Evolutionary conservation across 768 basidiomycete species (phyloP), one percentile per base, ranked within the genome.

Genomic region (Russula foetens): DNA sequence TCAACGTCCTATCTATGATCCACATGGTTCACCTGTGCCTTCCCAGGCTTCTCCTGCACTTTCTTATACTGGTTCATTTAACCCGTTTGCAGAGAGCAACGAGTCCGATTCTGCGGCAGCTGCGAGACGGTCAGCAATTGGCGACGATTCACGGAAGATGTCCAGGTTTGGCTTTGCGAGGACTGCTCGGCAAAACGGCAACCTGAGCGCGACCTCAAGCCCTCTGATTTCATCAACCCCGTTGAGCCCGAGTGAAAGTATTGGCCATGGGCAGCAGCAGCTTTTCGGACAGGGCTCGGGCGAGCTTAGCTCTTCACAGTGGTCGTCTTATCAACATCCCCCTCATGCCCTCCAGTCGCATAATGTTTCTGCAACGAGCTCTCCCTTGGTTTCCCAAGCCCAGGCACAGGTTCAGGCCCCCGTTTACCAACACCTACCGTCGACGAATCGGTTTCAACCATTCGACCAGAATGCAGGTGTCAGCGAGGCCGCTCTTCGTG

Each of bases 151-250:
- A 48, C 77, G 86, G 65, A 87, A 85, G 66, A 80, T 90, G 28
- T 92, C 90, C 8, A 80, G 90, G 17, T 92, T 92, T 72, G 86
- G 84, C 23, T 92, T 92, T 68, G 90, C 90, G 2, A 58, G 65
- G 23, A 62, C 39, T 24, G 59, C 59, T 15, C 58, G 63, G 31
- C 65, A 66, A 55, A 57, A 17, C 80, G 62, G 86, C 24, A 81
- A 82, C 47, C 84, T 83, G 63, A 79, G 78, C 0, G 83, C 87
- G 8, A 79, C 85, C 4, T 82, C 82, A 17, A 87, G 85, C 12
- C 84, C 85, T 43, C 74, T 79, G 53, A 82, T 82, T 59, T 75
- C 76, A 9, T 66, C 83, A 24, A 81, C 85, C 19, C 82, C 85
- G 2, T 71, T 83, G 44, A 81, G 75, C 53, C 76, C 73, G 45